Conservation (phyloP, 805 yeast species). For the Blastobotrys chiropterorum region DNA sequence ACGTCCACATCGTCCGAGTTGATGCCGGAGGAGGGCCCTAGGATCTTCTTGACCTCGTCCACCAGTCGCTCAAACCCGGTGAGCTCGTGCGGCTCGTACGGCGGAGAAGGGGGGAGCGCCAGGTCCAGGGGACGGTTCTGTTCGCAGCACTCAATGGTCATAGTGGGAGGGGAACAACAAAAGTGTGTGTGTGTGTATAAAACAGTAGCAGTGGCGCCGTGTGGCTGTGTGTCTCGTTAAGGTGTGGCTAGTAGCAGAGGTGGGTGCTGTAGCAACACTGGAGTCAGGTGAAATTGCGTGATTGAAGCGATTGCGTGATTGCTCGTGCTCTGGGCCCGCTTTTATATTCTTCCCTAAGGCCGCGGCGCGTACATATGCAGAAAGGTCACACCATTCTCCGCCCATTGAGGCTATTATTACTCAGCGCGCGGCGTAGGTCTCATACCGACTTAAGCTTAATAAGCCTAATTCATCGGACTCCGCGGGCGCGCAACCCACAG, state of each 20-base stretch:
- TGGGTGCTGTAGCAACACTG: background rate
- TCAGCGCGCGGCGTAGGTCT: background rate
- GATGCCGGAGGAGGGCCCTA: constrained; percentile 33
- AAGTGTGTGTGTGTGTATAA: background rate
- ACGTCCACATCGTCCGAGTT: constrained; percentile 48
- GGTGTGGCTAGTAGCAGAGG: background rate
- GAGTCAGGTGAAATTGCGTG: background rate
- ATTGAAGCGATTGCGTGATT: constrained; percentile 1
- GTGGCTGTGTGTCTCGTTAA: background rate
- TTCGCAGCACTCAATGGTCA: background rate
- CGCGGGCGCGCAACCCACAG: too few species aligned
- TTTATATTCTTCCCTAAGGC: background rate
- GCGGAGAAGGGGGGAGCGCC: background rate
- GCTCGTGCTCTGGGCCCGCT: background rate
- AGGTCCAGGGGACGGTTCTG: background rate
- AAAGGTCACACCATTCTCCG: background rate
- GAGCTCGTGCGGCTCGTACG: background rate
- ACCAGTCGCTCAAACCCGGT: constrained; percentile 30
- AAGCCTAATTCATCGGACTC: too few species aligned
- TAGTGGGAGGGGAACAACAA: background rate
- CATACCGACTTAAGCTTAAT: too few species aligned
- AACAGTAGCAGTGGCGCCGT: background rate
- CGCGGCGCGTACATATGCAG: background rate
- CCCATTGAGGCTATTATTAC: too few species aligned
- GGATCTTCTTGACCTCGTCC: constrained; percentile 27